Base-by-base conservation (phyloP, 2,329 filamentous ascomycete species). In the Incumbomyces delicatus region DNA sequence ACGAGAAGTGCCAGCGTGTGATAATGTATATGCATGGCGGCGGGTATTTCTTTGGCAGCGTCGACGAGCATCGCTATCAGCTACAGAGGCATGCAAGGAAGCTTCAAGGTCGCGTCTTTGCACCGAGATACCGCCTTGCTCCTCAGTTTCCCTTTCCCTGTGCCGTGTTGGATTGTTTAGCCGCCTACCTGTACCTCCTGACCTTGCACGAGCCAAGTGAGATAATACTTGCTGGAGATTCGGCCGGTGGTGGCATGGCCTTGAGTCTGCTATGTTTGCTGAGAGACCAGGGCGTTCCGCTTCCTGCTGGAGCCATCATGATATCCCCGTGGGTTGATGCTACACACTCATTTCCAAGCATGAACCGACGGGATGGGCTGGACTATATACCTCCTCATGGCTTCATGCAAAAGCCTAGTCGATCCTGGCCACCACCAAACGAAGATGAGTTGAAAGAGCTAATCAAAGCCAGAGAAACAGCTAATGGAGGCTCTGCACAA, bases 31-130 rank as follows among this genome's bases (percentile, higher is more conserved):
- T 96, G 17, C 92, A 96, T 60, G 92, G 92, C 12, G 90, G 90
- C 6, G 90, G 85, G 16, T 96, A 95, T 66, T 98, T 83, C 67
- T 96, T 98, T 62, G 90, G 92, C 12, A 94, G 87, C 57, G 83
- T 95, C 32, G 89, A 95, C 61, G 89, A 94, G 64, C 92, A 96
- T 69, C 81, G 92, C n/a, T 96, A 96, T 67, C 90, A 96, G 72
- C 81, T 98, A 74, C 92, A 98, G 66, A 77, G 90, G 41, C 89
- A 96, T 73, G 92, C 92, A 22, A 77, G 92, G 45, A 96, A 96
- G 67, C 74, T 98, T 50, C 88, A 92, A 65, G 90, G 88, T 14
- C 77, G 88, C 46, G 84, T 95, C 6, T 80, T 96, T 63, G 88
- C 90, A 18, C 85, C 90, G 4, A 74, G 80, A 51, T 98, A 96